phyloP scores from a whole-genome alignment of 148 eudicot species.

The Heliosperma pusillum region DNA sequence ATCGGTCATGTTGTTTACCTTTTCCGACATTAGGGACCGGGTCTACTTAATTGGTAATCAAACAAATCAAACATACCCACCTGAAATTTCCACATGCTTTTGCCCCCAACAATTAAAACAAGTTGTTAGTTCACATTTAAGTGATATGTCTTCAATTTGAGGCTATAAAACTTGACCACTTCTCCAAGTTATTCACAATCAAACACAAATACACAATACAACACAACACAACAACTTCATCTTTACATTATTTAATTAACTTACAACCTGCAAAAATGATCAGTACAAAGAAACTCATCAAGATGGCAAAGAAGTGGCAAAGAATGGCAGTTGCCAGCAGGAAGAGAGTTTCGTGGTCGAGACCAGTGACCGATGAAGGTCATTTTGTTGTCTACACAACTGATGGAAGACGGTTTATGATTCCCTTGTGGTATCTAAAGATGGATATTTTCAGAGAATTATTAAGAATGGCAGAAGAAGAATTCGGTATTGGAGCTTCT shows the following conservation, averaged over 20 bases:
- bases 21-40: background rate
- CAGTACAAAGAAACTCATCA: too few species aligned
- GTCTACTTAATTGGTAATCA: background rate
- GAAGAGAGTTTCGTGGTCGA: slow-evolving; percentile 14
- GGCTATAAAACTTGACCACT: slow-evolving; percentile 19
- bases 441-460: background rate
- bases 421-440: slow-evolving; percentile 7
- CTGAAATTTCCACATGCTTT: slow-evolving; percentile 7
- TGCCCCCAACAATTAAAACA: background rate
- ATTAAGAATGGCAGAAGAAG: slow-evolving; percentile 15
- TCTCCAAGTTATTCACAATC: background rate
- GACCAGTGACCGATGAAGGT: too few species aligned
- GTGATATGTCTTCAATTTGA: slow-evolving; percentile 7
- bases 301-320: slow-evolving; percentile 26
- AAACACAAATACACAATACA: background rate
- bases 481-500: background rate
- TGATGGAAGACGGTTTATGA: slow-evolving; percentile 3
- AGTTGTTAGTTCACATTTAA: background rate
- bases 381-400: too few species aligned
- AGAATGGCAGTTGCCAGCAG: slow-evolving; percentile 13
- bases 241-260: background rate
- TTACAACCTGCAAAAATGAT: background rate
- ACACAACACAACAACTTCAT: background rate
- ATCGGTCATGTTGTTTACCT: background rate
- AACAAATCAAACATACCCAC: background rate